Conservation (phyloP, 352 stramenopile genomes). For the Globisporangium splendens region DNA sequence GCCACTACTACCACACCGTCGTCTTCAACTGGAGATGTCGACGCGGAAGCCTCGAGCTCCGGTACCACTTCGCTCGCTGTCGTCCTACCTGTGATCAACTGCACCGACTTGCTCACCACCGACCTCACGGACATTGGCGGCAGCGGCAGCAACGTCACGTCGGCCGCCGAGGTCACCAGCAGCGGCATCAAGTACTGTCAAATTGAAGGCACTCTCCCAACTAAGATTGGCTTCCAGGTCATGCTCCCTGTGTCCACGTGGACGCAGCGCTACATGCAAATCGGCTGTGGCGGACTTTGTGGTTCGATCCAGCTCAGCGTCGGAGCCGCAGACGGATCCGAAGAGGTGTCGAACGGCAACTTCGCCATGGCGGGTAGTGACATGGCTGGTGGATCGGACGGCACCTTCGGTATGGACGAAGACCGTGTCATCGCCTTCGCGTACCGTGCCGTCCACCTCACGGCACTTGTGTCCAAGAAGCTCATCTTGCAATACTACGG, state of each 20-base stretch:
- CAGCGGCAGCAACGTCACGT: neutral
- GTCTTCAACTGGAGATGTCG: neutral
- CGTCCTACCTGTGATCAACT: neutral
- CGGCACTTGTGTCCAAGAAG: slow-evolving; percentile 29
- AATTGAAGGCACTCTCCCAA: neutral
- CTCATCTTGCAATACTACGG: slow-evolving; percentile 34
- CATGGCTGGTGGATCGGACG: slow-evolving; percentile 28
- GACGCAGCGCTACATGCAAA: slow-evolving; percentile 40
- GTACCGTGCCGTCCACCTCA: slow-evolving; percentile 32
- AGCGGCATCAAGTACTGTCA: slow-evolving; percentile 6
- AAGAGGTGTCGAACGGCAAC: slow-evolving; percentile 20
- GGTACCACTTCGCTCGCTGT: neutral
- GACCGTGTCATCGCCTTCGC: slow-evolving; percentile 25
- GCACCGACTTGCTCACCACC: neutral
- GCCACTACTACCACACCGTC: neutral
- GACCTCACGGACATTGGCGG: neutral
- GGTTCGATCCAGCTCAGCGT: slow-evolving; percentile 27
- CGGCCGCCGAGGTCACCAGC: neutral
- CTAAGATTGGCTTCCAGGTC: slow-evolving; percentile 21
- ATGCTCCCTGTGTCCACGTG: slow-evolving; percentile 30
- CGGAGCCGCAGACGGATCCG: slow-evolving; percentile 19
- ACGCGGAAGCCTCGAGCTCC: too few relatives aligned
- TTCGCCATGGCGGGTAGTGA: slow-evolving; percentile 30
- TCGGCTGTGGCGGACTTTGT: slow-evolving; percentile 34
- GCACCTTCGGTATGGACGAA: slow-evolving; percentile 24